These are phyloP conservation scores for Neofusicoccum ribis DNA, from an alignment of 2,329 filamentous ascomycete genomes.

Conservation along the genomic window DNA sequence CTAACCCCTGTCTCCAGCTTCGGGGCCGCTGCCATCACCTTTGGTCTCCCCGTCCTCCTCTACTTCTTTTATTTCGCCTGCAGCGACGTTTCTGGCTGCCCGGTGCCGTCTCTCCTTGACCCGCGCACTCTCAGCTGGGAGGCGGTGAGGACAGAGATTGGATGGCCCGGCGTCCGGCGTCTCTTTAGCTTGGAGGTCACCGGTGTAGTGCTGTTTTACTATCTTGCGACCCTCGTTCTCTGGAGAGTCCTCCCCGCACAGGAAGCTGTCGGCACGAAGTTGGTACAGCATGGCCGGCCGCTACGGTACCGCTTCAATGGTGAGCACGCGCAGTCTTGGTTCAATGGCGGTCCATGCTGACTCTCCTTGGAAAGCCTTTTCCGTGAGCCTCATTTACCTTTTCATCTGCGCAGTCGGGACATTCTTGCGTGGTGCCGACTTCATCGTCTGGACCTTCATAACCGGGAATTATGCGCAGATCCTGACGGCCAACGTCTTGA, in stretches of 20 bases:
- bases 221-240: conserved; percentile 72
- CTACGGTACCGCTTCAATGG: conserved; percentile 76
- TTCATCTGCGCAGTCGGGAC: conserved; percentile 72
- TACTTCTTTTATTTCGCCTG: conserved; percentile 82
- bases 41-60: conserved; percentile 75
- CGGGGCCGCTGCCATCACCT: conserved; percentile 62
- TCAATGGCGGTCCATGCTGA: too few species aligned
- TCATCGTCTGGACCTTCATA: conserved; percentile 88
- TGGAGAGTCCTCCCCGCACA: conserved; percentile 75
- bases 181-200: conserved; percentile 70
- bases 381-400: conserved; percentile 63
- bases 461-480: conserved; percentile 87
- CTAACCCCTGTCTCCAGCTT: neutral
- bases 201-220: conserved; percentile 72
- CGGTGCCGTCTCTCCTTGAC: conserved; percentile 74
- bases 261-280: conserved; percentile 67
- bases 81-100: conserved; percentile 91
- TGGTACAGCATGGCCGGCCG: conserved; percentile 65
- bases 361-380: conserved; percentile 58
- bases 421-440: conserved; percentile 72
- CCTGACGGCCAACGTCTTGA: conserved; percentile 77
- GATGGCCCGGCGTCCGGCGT: conserved; percentile 73
- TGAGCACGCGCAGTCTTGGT: conserved; percentile 26
- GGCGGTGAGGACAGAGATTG: conserved; percentile 74
- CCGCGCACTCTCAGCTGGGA: conserved; percentile 70